These are phyloP conservation scores for Fusarium austroafricanum DNA, from an alignment of 2,329 filamentous ascomycete genomes.

Conservation along the genomic window DNA sequence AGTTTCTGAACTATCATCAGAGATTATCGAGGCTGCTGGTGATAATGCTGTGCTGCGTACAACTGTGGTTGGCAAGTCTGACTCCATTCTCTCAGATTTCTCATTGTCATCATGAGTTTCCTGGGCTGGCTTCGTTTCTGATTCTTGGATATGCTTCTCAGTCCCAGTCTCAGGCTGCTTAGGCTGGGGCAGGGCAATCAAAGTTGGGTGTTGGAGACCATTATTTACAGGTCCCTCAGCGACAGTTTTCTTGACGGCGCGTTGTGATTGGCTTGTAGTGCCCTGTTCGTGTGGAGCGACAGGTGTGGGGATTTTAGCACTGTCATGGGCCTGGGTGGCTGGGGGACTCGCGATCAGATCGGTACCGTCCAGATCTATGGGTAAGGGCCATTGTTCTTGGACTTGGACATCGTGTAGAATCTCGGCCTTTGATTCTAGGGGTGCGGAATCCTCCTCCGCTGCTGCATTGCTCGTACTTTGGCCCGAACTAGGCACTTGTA, in stretches of 20 bases:
- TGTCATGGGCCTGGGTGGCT: conserved; percentile 4
- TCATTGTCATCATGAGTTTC: conserved; percentile 26
- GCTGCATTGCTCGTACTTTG: conserved; percentile 19
- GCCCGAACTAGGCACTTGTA: conserved; percentile 24
- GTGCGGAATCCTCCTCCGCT: conserved; percentile 7
- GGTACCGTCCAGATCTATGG: neutral
- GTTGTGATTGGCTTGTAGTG: conserved; percentile 24
- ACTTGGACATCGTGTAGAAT: conserved; percentile 15
- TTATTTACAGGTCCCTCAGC: conserved; percentile 17
- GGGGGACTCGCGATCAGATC: conserved; percentile 2
- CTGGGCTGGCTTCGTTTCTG: conserved; percentile 5
- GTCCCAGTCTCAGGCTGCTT: conserved; percentile 11
- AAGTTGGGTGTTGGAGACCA: conserved; percentile 10
- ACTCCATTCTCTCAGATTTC: conserved; percentile 25
- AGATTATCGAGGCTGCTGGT: conserved; percentile 4
- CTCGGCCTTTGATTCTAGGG: conserved; percentile 23
- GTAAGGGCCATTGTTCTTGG: conserved; percentile 7
- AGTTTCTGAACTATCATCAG: conserved; percentile 16
- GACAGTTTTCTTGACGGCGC: neutral
- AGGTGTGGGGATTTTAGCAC: conserved; percentile 9
- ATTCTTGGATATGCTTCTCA: conserved; percentile 6
- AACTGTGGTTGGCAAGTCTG: conserved; percentile 10
- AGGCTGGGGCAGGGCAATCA: conserved; percentile 3
- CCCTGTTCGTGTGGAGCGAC: conserved; percentile 13
- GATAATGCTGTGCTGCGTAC: conserved; percentile 17